Base-by-base conservation (phyloP, 176 grass and related monocot genomes). In the Metroxylon sagu region DNA sequence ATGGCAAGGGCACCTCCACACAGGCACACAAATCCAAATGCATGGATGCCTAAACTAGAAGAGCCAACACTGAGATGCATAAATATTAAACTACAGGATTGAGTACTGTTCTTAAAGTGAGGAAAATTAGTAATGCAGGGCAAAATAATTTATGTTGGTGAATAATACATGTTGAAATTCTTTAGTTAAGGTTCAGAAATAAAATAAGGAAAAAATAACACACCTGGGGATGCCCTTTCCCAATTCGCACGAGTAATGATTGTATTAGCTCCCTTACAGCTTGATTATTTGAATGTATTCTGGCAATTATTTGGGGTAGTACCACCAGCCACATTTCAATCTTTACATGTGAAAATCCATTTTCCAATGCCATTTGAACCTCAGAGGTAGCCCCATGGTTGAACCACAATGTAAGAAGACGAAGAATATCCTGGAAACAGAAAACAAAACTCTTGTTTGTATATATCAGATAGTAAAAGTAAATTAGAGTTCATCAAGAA, bases 281-380 rank as follows among this genome's bases (percentile, higher is more conserved):
- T 72, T 30, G 82, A 63, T 83, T 97, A 67, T 97, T 97, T 56
- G 87, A 97, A 81, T 97, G 92, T 75, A 97, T 97, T 65, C 92
- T 91, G 67, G 92, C 92, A 66, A 97, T 97, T 82, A 97, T 97
- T 79, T 97, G 92, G 12, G 92, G 92, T 27, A 97, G 65, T 70
- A 97, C 92, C 72, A 90, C 92, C 72, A 97, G 69, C 92, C 92
- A 97, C 87, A 97, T 90, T 79, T 97, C 92, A 75, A 97, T 97
- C 65, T 87, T 97, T 26, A 97, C 92, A 83, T 79, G 87, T 63
- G 29, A 72, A 91, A 97, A 97, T 50, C 92, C 92, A 48, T 88
- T 80, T 64, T 91, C 75, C 64, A 97, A 68, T 26, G 92, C 92
- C 72, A 70, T 80, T 77, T 97, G 87, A 77, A 97, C 92, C 64